These are phyloP conservation scores for Mycocalia duriaeana DNA, from an alignment of 1,284 basidiomycete species.

Conservation along the genomic window DNA sequence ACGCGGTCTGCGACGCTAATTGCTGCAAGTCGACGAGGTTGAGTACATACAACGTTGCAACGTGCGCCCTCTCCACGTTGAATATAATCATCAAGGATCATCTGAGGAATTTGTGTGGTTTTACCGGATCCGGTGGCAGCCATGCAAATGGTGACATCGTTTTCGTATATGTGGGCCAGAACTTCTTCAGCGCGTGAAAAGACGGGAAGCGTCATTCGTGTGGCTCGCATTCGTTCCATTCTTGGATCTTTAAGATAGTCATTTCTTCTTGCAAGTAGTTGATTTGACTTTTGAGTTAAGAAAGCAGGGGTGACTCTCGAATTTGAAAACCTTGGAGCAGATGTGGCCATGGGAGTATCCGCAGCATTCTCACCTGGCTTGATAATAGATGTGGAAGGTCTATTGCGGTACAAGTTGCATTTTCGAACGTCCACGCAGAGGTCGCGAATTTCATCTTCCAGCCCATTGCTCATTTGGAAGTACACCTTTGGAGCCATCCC, in stretches of 20 bases:
- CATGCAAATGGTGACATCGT: constrained; percentile 92
- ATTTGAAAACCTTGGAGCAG: neutral
- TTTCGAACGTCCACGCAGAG: constrained; percentile 65
- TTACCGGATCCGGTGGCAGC: constrained; percentile 95
- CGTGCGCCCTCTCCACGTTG: constrained; percentile 72
- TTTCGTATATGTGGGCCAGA: constrained; percentile 65
- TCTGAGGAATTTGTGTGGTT: constrained; percentile 93
- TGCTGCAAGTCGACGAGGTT: constrained; percentile 89
- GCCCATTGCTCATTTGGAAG: constrained; percentile 63
- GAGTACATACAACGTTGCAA: constrained; percentile 93
- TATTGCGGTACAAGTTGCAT: constrained; percentile 36
- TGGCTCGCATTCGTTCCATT: constrained; percentile 64
- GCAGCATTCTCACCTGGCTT: constrained; percentile 8
- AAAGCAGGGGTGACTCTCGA: constrained; percentile 9
- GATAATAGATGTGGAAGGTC: constrained; percentile 27
- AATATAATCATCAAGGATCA: constrained; percentile 86
- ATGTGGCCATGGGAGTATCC: neutral
- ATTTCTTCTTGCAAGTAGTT: constrained; percentile 51
- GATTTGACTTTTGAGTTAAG: constrained; percentile 51
- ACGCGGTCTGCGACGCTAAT: constrained; percentile 92
- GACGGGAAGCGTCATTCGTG: constrained; percentile 72
- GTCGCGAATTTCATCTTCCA: constrained; percentile 75
- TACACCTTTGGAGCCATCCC: constrained; percentile 70
- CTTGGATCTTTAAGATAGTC: constrained; percentile 62
- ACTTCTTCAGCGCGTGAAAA: constrained; percentile 63